Evolutionary conservation across 768 basidiomycete species (phyloP).

Genomic region (Trametes elegans): DNA sequence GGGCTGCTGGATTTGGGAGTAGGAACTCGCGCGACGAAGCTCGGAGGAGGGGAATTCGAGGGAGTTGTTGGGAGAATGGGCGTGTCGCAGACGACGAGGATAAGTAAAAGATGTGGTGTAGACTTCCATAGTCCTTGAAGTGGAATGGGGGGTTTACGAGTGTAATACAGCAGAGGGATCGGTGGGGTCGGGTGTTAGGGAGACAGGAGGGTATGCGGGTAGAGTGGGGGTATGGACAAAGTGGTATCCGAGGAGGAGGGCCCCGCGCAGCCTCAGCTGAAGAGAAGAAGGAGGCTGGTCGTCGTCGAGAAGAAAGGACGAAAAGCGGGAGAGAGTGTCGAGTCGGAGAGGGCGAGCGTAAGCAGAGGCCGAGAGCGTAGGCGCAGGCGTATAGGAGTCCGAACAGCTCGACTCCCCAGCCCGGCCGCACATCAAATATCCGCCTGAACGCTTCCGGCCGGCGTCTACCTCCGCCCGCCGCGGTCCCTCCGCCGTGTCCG

Average conservation of each 20-base stretch:
- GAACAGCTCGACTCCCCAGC: neutral
- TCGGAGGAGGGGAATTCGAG: constrained; percentile 54
- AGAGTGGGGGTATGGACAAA: constrained; percentile 35
- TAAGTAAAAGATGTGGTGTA: constrained; percentile 94
- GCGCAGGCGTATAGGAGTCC: constrained; percentile 13
- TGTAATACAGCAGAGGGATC: constrained; percentile 28
- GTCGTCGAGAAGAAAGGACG: constrained; percentile 30
- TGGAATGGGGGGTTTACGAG: constrained; percentile 21
- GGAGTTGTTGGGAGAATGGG: constrained; percentile 60
- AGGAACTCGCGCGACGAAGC: constrained; percentile 38
- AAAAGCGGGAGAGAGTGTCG: constrained; percentile 17
- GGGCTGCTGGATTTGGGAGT: constrained; percentile 38
- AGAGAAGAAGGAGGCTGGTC: constrained; percentile 30
- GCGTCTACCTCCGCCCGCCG: neutral
- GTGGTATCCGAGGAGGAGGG: constrained; percentile 31
- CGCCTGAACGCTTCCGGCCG: constrained; percentile 2
- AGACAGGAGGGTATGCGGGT: constrained; percentile 33
- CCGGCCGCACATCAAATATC: constrained; percentile 9
- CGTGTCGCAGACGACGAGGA: constrained; percentile 76
- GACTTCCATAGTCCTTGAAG: constrained; percentile 69
- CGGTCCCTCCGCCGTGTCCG: neutral
- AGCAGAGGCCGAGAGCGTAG: too few species aligned
- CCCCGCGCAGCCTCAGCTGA: constrained; percentile 31
- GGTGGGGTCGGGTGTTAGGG: constrained; percentile 29
- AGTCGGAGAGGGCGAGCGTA: too few species aligned